phyloP scores from a whole-genome alignment of 495 filamentous ascomycete species.

The Hypoxylon trugodes region DNA sequence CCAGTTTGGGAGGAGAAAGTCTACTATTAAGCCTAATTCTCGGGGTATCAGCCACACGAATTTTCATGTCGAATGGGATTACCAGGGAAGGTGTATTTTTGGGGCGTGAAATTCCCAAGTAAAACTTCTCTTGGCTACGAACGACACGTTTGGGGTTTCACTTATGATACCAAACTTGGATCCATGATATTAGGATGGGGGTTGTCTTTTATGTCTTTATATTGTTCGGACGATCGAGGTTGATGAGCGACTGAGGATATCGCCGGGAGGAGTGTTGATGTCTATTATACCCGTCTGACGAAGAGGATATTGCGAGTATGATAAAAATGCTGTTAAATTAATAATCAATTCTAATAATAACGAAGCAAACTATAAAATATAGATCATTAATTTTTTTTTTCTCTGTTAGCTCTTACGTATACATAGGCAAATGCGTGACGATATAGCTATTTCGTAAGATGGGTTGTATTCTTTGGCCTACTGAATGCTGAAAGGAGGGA shows the following conservation, averaged over 20 bases:
- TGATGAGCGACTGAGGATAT: slow-evolving; percentile 20
- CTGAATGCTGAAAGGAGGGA: background rate
- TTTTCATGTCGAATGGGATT: background rate
- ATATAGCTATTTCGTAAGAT: no score
- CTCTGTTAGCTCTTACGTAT: no score
- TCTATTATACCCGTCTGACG: slow-evolving; percentile 35
- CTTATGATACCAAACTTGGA: slow-evolving; percentile 9
- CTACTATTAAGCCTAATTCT: slow-evolving; percentile 51
- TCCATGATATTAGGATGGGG: background rate
- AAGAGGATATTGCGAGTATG: slow-evolving; percentile 8
- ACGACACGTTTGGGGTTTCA: background rate
- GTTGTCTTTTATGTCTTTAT: background rate
- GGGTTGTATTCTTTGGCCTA: no score
- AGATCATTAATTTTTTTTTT: background rate
- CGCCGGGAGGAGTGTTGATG: slow-evolving; percentile 11
- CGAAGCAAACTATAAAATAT: slow-evolving; percentile 7
- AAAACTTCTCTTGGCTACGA: background rate
- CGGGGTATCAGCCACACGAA: slow-evolving; percentile 7
- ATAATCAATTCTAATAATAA: slow-evolving; percentile 24
- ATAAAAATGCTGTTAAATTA: slow-evolving; percentile 21
- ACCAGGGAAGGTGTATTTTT: background rate
- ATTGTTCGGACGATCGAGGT: background rate
- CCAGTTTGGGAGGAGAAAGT: slow-evolving; percentile 83
- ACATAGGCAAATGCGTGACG: no score
- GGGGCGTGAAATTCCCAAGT: background rate